Evolutionary conservation across 148 eudicot species (phyloP).

Genomic region (Rheum nobile): DNA sequence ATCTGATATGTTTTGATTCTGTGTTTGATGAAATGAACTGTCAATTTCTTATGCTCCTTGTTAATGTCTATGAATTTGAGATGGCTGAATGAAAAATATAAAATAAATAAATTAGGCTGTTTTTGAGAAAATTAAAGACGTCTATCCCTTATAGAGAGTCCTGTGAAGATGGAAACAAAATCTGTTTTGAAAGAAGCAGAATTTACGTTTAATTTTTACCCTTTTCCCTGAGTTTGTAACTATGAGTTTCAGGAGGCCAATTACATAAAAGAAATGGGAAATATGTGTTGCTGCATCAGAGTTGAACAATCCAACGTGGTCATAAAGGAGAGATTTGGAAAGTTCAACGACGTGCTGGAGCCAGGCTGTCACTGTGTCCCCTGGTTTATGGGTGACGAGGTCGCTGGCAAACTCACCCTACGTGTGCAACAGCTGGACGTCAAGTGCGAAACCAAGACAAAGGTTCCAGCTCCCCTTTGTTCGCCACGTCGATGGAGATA

Average conservation of each 20-base stretch:
- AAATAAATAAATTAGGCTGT: not conserved
- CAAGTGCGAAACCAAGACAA: conserved; percentile 41
- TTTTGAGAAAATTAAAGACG: too few species aligned
- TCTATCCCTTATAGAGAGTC: too few species aligned
- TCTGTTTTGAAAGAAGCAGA: not conserved
- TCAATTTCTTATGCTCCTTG: too few species aligned
- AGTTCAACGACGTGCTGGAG: conserved; percentile 26
- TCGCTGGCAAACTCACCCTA: conserved; percentile 29
- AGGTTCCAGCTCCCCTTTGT: conserved; percentile 15
- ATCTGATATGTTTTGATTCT: too few species aligned
- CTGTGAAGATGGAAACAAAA: not conserved
- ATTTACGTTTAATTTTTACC: not conserved
- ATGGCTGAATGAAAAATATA: not conserved
- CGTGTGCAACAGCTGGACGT: conserved; percentile 39
- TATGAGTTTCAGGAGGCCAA: not conserved
- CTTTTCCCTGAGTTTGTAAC: not conserved
- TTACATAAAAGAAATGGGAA: conserved; percentile 21
- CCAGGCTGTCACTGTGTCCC: conserved; percentile 45
- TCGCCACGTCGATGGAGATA: not conserved
- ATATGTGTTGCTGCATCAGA: conserved; percentile 25
- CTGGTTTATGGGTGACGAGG: conserved; percentile 24
- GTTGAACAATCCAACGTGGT: conserved; percentile 41
- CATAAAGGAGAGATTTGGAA: conserved; percentile 37
- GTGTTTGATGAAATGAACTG: not conserved
- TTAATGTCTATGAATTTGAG: not conserved